Conservation (phyloP, 495 filamentous ascomycete species). For the Penicillium parvum region DNA sequence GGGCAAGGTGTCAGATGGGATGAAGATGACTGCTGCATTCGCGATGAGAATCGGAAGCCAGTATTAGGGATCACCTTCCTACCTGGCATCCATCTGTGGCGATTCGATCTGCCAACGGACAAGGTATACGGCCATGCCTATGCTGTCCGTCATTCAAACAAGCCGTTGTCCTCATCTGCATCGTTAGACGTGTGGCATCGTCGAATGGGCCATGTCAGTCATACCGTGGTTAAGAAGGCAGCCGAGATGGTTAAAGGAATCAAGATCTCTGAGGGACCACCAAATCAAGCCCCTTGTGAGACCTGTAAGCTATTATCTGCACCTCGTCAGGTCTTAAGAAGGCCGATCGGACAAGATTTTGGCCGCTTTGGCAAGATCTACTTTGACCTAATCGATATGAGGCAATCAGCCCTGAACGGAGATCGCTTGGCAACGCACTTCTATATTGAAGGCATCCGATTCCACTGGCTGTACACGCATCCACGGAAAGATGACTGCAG, state of each 20-base stretch:
- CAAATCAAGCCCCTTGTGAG: not conserved
- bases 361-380: not conserved
- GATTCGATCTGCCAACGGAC: not conserved
- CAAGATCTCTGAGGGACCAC: not conserved
- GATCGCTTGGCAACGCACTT: constrained; percentile 3
- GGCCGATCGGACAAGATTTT: not conserved
- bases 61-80: not conserved
- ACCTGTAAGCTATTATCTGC: not conserved
- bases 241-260: constrained; percentile 1
- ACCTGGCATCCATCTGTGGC: not conserved
- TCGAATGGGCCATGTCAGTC: not conserved
- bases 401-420: not conserved
- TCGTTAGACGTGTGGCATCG: not conserved
- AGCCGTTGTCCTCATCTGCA: not conserved
- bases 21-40: not conserved
- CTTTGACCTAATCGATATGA: constrained; percentile 7
- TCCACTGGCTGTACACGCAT: not conserved
- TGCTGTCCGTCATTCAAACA: not conserved
- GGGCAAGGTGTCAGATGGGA: not conserved
- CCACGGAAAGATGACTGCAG: not conserved
- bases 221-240: not conserved
- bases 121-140: not conserved
- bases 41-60: not conserved
- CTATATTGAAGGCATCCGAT: constrained; percentile 2
- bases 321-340: not conserved